Evolutionary conservation across 495 filamentous ascomycete species (phyloP).

Genomic region (Arthonia radiata): DNA sequence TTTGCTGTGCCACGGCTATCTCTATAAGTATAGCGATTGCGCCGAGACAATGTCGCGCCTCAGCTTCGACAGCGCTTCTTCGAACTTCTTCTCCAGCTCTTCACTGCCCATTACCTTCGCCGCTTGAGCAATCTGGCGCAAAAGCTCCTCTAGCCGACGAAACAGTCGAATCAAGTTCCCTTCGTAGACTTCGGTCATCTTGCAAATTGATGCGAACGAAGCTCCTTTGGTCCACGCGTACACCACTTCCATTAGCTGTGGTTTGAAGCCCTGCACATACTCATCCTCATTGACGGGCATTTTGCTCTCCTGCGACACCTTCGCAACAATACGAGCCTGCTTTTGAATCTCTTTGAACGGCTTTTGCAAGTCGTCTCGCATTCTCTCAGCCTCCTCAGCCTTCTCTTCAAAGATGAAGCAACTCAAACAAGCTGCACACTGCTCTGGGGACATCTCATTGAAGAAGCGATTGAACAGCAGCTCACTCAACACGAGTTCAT

Average conservation of each 20-base stretch:
- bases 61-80: conserved; percentile 57
- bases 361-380: conserved; percentile 65
- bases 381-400: conserved; percentile 35
- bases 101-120: conserved; percentile 94
- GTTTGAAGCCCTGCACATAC: conserved; percentile 68
- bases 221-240: conserved; percentile 82
- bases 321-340: conserved; percentile 66
- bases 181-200: conserved; percentile 97
- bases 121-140: conserved; percentile 95
- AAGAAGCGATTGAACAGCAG: conserved; percentile 93
- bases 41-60: conserved; percentile 80
- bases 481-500: conserved; percentile 78
- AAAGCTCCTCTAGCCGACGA: conserved; percentile 76
- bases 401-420: conserved; percentile 97
- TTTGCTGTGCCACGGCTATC: too few species aligned
- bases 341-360: conserved; percentile 63
- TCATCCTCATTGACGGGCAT: conserved; percentile 76
- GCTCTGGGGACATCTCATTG: conserved; percentile 75
- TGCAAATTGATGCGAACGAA: conserved; percentile 83
- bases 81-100: conserved; percentile 75
- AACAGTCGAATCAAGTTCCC: conserved; percentile 89
- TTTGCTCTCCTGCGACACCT: conserved; percentile 83
- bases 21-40: conserved; percentile 67
- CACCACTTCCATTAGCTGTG: conserved; percentile 88
- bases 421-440: conserved; percentile 61